Percentiles rank a stretch among this genome's conserved stretches.
These are phyloP conservation scores for Neofusicoccum kwambonambiense DNA, from an alignment of 2,329 filamentous ascomycete genomes.

Conservation along the genomic window DNA sequence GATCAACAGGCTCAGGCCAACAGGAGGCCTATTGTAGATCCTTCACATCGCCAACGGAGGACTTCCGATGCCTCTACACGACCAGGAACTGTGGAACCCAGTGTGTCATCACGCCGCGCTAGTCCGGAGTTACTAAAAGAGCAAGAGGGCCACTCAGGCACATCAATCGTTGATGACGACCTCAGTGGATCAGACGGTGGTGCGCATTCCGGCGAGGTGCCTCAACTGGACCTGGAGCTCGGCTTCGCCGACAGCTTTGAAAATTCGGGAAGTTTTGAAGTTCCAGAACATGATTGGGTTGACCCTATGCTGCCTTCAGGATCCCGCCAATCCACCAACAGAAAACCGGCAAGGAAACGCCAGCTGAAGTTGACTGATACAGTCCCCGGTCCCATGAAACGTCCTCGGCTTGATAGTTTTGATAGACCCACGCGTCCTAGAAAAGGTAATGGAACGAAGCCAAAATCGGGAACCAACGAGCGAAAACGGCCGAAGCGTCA, in stretches of 20 bases:
- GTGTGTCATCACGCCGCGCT: not conserved
- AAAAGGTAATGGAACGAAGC: not conserved
- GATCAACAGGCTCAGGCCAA: conserved; percentile 39
- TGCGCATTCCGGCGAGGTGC: not conserved
- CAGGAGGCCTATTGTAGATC: not conserved
- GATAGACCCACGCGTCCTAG: not conserved
- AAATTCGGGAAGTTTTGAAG: conserved; percentile 27
- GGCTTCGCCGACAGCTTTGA: not conserved
- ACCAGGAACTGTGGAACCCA: not conserved
- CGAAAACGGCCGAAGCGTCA: not conserved
- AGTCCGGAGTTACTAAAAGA: not conserved
- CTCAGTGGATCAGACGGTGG: conserved; percentile 24
- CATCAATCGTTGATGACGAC: conserved; percentile 37
- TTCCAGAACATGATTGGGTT: conserved; percentile 48
- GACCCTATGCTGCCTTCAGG: conserved; percentile 38
- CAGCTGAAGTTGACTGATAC: conserved; percentile 40
- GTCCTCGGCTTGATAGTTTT: conserved; percentile 7
- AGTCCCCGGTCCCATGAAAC: conserved; percentile 25
- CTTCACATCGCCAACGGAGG: not conserved
- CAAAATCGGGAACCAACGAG: not conserved
- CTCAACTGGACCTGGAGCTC: conserved; percentile 2
- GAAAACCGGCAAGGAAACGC: conserved; percentile 26
- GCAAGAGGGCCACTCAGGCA: conserved; percentile 21
- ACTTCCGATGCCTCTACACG: not conserved
- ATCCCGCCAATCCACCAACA: conserved; percentile 24